Percentiles rank a stretch among this genome's conserved stretches.
These are phyloP conservation scores for Phaeosphaeria sp. DNA, from an alignment of 2,329 filamentous ascomycete species.

Conservation along the genomic window DNA sequence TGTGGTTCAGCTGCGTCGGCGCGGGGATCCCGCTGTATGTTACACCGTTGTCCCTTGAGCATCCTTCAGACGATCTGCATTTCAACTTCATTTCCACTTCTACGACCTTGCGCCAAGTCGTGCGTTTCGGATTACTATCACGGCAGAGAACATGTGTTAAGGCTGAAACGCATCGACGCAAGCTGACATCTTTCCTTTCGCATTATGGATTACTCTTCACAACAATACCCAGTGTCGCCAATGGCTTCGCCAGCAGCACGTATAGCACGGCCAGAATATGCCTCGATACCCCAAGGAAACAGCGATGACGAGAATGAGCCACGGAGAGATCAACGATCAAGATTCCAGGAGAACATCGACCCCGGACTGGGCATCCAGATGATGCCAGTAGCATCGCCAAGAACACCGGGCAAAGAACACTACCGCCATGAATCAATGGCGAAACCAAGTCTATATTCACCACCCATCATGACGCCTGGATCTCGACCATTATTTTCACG, in stretches of 20 bases:
- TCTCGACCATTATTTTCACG: slow-evolving; percentile 21
- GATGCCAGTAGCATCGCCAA: slow-evolving; percentile 26
- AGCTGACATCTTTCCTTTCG: neutral
- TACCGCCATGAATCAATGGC: slow-evolving; percentile 22
- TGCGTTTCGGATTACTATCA: neutral
- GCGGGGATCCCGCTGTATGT: neutral
- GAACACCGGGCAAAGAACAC: slow-evolving; percentile 27
- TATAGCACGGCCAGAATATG: slow-evolving; percentile 21
- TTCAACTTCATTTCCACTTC: neutral
- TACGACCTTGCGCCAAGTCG: neutral
- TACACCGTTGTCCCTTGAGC: slow-evolving; percentile 2
- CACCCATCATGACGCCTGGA: slow-evolving; percentile 12
- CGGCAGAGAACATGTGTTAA: slow-evolving; percentile 2
- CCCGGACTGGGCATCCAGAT: slow-evolving; percentile 38
- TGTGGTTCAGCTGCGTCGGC: slow-evolving; percentile 17
- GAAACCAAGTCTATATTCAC: slow-evolving; percentile 25
- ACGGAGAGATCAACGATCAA: slow-evolving; percentile 18
- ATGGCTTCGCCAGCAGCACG: slow-evolving; percentile 23
- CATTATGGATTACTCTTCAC: slow-evolving; percentile 10
- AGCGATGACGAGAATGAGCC: slow-evolving; percentile 22
- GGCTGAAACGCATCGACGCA: neutral
- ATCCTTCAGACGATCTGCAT: neutral
- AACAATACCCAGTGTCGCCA: slow-evolving; percentile 17
- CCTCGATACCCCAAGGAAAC: slow-evolving; percentile 19
- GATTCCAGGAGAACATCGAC: slow-evolving; percentile 23